Evolutionary conservation across 2,329 filamentous ascomycete species (phyloP), one percentile per base, ranked within the genome.

Genomic region (Aureobasidium uvarum): DNA sequence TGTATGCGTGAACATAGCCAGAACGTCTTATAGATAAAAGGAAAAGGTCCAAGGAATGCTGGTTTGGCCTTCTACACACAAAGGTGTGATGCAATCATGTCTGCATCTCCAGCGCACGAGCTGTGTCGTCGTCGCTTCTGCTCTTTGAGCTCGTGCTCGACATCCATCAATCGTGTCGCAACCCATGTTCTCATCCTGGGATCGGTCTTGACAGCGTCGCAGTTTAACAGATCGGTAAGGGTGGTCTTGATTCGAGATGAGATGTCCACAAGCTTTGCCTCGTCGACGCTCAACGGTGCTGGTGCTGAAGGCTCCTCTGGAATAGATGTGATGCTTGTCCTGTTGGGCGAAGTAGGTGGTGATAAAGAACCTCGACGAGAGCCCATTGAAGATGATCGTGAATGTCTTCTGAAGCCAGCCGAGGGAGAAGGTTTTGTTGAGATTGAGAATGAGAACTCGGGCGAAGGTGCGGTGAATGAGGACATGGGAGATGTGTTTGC

Each of bases 141-240:
- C 62, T 75, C 72, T 64, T 78, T 78, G 60, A 81, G 76, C 71
- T 84, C 80, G 67, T 77, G 77, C 70, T 85, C 82, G 1, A 80
- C 78, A 64, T 84, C 82, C 80, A 85, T 83, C 54, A 85, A 74
- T 54, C 80, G 75, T 5, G 76, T 77, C 69, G 84, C 83, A 14
- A 84, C 78, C 81, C 81, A 84, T 18, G 74, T 73, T 46, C 83
- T 76, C 69, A 79, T 78, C 66, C 77, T 77, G 1, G 74, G 71
- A 71, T 84, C 81, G 11, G 74, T 71, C 46, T 77, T 78, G 3
- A 83, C 82, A 46, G 77, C 77, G 18, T 82, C 80, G 54, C 81
- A 83, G 68, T 85, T 84, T 63, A 85, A 73, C 1, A 85, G 74
- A 66, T 83, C 81, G 13, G 82, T 85, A 55, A 85, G 76, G 11